Evolutionary conservation across 371 early-diverging fungal species (phyloP), one percentile per base, ranked within the genome.

Genomic region (Basidiobolus meristosporus): DNA sequence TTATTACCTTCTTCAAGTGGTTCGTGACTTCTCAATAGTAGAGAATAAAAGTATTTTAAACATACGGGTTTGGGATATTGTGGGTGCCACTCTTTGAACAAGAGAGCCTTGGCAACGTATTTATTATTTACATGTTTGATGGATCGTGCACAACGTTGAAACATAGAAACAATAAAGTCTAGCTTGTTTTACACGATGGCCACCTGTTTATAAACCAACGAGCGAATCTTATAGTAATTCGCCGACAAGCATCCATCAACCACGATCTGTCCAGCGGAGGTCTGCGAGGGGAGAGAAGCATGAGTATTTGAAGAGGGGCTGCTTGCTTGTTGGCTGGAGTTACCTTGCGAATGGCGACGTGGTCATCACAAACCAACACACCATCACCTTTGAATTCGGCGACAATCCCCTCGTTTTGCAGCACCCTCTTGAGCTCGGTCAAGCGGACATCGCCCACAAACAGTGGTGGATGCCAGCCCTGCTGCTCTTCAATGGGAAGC

Each of bases 381-480:
- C 85, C 86, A 29, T 82, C 84, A 12, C 70, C 69, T 39, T 70
- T 75, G 46, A 93, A 92, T 44, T 80, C 76, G 10, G 90, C 78
- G 3, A 60, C 52, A 23, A 83, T 77, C 0, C 91, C 90, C 42
- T 77, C 73, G 0, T 57, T 53, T 31, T 69, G 70, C 31, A 90
- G 56, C 11, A 76, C 46, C 11, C 70, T 56, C 35, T 75, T 72
- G 44, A 93, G 74, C 52, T 85, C 78, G 29, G 85, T 77, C 41
- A 93, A 62, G 31, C 71, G 70, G 16, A 87, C 54, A 52, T 91
- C 88, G 10, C 95, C 95, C 3, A 90, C 78, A 42, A 84, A 63
- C 6, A 83, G 71, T 1, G 89, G 70, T 19, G 66, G 65, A 17
- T 73, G 79, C 42, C 58, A 65, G 19, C 56, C 52, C 14, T 46